Conservation (phyloP, 2,329 filamentous ascomycete genomes). For the Xylaria sp. region DNA sequence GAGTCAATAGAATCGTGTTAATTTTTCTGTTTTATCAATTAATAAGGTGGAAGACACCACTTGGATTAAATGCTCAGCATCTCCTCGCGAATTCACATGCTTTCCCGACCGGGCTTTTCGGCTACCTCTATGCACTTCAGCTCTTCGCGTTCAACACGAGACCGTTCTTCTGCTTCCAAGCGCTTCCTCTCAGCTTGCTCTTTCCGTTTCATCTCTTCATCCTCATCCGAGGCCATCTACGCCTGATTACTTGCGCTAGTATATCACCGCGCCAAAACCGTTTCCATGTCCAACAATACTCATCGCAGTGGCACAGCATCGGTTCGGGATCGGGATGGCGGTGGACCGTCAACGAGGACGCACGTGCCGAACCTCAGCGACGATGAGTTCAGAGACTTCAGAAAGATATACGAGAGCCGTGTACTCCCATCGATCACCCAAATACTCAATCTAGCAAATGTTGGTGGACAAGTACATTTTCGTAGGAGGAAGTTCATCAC, state of each 20-base stretch:
- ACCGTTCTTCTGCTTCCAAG: not conserved
- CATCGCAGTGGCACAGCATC: not conserved
- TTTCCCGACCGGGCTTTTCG: conserved; percentile 52
- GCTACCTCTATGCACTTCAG: conserved; percentile 48
- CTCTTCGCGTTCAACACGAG: conserved; percentile 46
- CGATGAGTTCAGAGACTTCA: conserved; percentile 11
- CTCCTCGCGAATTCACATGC: not conserved
- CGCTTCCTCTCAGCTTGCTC: conserved; percentile 48
- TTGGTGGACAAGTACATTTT: conserved; percentile 17
- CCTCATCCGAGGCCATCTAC: not conserved
- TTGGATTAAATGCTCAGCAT: not conserved
- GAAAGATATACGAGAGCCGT: conserved; percentile 9
- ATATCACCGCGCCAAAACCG: not conserved
- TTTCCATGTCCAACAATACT: not conserved
- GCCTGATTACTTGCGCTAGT: not conserved
- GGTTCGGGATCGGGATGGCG: not conserved
- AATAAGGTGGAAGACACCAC: not conserved
- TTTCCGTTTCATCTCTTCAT: conserved; percentile 45
- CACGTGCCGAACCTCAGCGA: not conserved
- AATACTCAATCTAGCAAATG: not conserved
- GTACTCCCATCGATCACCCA: conserved; percentile 17
- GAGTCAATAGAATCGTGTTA: not conserved
- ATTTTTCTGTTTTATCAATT: not conserved
- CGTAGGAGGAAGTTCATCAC: conserved; percentile 1
- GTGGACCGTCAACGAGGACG: not conserved